Evolutionary conservation across 805 yeast species (phyloP), one percentile per base, ranked within the genome.

Genomic region (Middelhovenomyces tepae): DNA sequence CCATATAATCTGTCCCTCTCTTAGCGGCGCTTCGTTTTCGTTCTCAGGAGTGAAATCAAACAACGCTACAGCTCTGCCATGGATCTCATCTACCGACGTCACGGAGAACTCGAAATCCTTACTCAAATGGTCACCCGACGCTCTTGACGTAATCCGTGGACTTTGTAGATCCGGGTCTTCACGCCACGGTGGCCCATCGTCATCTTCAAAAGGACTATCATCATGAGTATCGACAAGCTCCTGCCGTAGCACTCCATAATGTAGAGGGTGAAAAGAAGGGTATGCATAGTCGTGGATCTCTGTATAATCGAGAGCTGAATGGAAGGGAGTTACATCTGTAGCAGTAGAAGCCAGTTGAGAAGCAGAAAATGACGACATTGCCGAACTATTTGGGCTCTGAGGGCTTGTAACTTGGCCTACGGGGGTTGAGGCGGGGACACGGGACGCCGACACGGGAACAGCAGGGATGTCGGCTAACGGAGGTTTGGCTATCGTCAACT

Each of bases 1-100:
- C 72, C 86, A 78, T 2, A 91, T 73, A 9, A 73, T 56, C 57
- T 91, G 96, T 22, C 95, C 94, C 47, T 80, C 93, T 9, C 50
- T 58, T 20, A 91, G 60, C 7, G 69, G 72, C 28, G 87, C 73
- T 50, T 91, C 99, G 56, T 91, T 91, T 47, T 85, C 95, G 55
- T 91, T 91, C 53, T 91, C 97, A 0, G 97, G 95, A 27, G 62
- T 69, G 51, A 91, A 91, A 47, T 87, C 89, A 53, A 85, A 91
- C 28, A 91, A 54, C 1, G 96, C 96, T 17, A 86, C 64, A 0
- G 97, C 98, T 36, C 71, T 65, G 39, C 75, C 61, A 49, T 69
- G 64, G n/a, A 67, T 60, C 42, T 66, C 71, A 42, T 57, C 61
- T 51, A 46, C 48, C 15, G 47, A 40, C 8, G 46, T 44, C 4